Percentiles rank a stretch among this genome's conserved stretches.
Evolutionary conservation across 2,329 filamentous ascomycete genomes (phyloP).

Genomic region (Trichoderma semiorbis): DNA sequence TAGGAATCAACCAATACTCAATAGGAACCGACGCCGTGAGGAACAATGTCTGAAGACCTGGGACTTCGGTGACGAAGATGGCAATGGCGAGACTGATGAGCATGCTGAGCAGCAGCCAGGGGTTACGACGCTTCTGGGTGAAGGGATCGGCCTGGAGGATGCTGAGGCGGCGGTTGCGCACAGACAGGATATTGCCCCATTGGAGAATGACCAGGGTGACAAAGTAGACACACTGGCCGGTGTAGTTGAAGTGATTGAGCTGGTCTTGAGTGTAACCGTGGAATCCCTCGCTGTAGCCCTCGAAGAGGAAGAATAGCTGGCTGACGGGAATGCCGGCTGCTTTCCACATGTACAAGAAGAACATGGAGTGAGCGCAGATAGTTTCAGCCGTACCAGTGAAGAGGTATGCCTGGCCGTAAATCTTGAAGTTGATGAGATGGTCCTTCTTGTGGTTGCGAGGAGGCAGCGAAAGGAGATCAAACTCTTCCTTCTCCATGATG

Average conservation of each 20-base stretch:
- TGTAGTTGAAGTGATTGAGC: constrained; percentile 46
- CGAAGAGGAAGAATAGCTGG: constrained; percentile 49
- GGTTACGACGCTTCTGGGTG: constrained; percentile 45
- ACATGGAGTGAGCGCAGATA: constrained; percentile 48
- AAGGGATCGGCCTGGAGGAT: constrained; percentile 51
- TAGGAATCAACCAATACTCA: constrained; percentile 50
- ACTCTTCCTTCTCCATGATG: constrained; percentile 55
- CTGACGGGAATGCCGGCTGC: constrained; percentile 45
- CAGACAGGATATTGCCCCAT: constrained; percentile 50
- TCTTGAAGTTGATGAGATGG: constrained; percentile 50
- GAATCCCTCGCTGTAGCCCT: constrained; percentile 46
- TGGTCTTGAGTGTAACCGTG: constrained; percentile 45
- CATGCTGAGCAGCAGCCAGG: constrained; percentile 46
- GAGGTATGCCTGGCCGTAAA: constrained; percentile 50
- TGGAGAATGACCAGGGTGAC: constrained; percentile 52
- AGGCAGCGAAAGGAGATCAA: constrained; percentile 48
- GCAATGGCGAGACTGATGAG: constrained; percentile 48
- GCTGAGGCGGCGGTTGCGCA: constrained; percentile 50
- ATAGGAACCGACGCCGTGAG: constrained; percentile 48
- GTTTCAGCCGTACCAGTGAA: constrained; percentile 53
- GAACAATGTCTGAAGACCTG: constrained; percentile 47
- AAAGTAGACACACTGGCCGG: constrained; percentile 52
- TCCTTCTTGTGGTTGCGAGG: constrained; percentile 49
- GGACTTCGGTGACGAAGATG: constrained; percentile 51
- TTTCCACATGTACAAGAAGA: constrained; percentile 50